These are phyloP conservation scores for Fraxinus sp. DNA, from an alignment of 305 asterid species.

Conservation along the genomic window DNA sequence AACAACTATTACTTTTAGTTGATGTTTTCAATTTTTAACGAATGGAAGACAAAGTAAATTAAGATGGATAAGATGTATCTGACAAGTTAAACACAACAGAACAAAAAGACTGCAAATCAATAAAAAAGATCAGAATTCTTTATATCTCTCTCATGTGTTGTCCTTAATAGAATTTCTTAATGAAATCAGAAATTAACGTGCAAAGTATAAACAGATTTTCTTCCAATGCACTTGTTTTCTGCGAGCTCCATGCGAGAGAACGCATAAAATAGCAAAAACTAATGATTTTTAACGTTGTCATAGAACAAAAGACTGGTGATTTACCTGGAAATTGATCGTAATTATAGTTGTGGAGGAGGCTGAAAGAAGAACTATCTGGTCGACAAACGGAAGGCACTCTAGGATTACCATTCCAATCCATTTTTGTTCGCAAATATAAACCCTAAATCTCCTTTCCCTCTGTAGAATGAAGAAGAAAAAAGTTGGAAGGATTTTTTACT, in stretches of 20 bases:
- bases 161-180: too few species aligned
- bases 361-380: slow-evolving; percentile 41
- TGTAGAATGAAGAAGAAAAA: neutral
- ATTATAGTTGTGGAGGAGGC: slow-evolving; percentile 65
- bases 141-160: too few species aligned
- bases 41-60: neutral
- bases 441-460: neutral
- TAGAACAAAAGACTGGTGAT: neutral
- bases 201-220: neutral
- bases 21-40: neutral
- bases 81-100: neutral
- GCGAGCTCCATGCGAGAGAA: neutral
- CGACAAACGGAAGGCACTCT: slow-evolving; percentile 38
- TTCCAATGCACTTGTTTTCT: neutral
- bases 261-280: neutral
- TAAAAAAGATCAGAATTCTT: neutral
- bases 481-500: neutral
- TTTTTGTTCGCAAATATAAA: neutral
- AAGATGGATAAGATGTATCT: neutral
- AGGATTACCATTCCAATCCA: slow-evolving; percentile 58
- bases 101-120: neutral
- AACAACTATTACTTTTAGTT: neutral
- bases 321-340: slow-evolving; percentile 61
- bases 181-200: neutral
- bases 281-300: neutral